Evolutionary conservation across 495 filamentous ascomycete genomes (phyloP), one percentile per base, ranked within the genome.

Genomic region (Clohesyomyces aquaticus): DNA sequence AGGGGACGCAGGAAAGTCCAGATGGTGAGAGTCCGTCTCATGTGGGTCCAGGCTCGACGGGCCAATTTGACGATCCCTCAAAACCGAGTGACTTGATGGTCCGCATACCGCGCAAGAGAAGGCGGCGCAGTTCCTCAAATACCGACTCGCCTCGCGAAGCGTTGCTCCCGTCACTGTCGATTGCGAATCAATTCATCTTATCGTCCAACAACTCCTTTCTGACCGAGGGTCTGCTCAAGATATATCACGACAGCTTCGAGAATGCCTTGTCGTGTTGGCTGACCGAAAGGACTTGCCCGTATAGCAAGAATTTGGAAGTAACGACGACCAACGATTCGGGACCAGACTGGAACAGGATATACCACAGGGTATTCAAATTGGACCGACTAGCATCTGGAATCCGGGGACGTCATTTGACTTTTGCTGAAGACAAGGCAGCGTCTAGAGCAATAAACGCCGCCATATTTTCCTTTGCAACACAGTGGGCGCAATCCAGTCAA

Each of bases 211-310:
- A 67, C n/a, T 50, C 70, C 4, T 67, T 66, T 2, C 73, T 80
- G 57, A 72, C 76, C 18, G 67, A 68, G 12, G 73, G 71, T 42
- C 46, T 81, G 48, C 68, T 81, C 16, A 72, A 69, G 23, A 77
- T 81, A 25, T 81, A 81, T 54, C 77, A 80, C 45, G 79, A 81
- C 52, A 77, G 74, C 27, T 74, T 81, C 61, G 79, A 81, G 61
- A 79, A 79, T 35, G 77, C 77, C 3, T 60, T 81, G 11, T 73
- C 76, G 4, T 81, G 79, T 47, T 81, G 79, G 79, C 53, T 81
- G 47, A 78, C 77, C 0, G 79, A 81, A 62, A 68, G 71, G 53
- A 80, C 75, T 12, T 81, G 79, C 46, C 79, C 78, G 11, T 81
- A 80, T 67, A 56, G 52, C 18, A 61, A 61, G 46, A 45, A 41